phyloP scores from a whole-genome alignment of 2,329 filamentous ascomycete species.

The Colletotrichum truncatum region DNA sequence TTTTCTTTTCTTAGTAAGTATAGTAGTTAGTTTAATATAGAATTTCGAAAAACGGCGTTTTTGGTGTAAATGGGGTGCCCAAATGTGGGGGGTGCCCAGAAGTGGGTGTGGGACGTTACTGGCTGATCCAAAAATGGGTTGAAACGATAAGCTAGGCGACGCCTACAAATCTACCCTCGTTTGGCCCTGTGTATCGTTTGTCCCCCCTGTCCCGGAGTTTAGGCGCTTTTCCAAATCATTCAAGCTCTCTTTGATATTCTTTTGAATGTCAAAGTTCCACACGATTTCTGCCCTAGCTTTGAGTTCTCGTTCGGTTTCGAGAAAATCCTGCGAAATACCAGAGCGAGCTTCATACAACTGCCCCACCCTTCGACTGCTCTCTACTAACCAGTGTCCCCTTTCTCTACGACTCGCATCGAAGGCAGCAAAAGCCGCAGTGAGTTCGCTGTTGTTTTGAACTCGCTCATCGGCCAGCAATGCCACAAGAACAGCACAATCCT shows the following conservation, averaged over 20 bases:
- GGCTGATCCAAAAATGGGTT: neutral
- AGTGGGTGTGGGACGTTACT: too few relatives aligned
- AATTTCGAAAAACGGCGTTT: too few relatives aligned
- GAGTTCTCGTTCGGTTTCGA: too few relatives aligned
- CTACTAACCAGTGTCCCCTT: conserved; percentile 58
- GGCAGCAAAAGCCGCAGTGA: conserved; percentile 56
- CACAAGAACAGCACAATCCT: conserved; percentile 56
- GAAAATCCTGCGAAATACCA: too few relatives aligned
- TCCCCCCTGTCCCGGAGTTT: neutral
- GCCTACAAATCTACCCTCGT: neutral
- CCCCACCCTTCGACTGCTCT: conserved; percentile 56
- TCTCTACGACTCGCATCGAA: conserved; percentile 59
- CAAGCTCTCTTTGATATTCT: neutral
- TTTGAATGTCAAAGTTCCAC: neutral
- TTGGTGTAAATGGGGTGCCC: too few relatives aligned
- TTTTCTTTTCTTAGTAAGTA: too few relatives aligned
- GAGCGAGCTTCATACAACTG: conserved; percentile 57
- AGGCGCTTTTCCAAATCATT: neutral
- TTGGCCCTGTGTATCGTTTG: neutral
- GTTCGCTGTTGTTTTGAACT: conserved; percentile 40
- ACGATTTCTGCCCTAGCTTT: neutral
- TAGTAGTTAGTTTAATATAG: too few relatives aligned
- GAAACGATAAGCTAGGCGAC: neutral
- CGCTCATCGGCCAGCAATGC: conserved; percentile 55
- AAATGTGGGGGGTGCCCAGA: too few relatives aligned